Conservation (phyloP, 1,284 basidiomycete species). For the Apiotrichum gracile region DNA sequence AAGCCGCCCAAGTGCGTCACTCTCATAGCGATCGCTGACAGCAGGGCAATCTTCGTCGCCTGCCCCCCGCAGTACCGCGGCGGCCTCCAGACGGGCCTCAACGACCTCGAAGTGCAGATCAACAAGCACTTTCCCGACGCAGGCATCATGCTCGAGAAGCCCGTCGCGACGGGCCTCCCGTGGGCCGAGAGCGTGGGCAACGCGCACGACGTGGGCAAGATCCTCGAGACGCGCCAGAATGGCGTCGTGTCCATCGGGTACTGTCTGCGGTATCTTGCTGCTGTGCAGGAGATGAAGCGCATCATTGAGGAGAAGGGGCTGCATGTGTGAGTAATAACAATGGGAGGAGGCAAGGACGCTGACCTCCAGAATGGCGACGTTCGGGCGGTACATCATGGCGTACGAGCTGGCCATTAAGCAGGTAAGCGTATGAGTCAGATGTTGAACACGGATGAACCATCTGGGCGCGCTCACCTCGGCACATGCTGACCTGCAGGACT, state of each 20-base stretch:
- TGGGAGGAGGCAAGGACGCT: not conserved
- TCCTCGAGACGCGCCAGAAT: conserved; percentile 55
- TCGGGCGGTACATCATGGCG: conserved; percentile 50
- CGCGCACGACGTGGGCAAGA: conserved; percentile 58
- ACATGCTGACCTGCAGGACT: conserved; percentile 34
- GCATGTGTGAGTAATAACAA: conserved; percentile 39
- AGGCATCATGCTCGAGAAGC: conserved; percentile 84
- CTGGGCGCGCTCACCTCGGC: too few species aligned
- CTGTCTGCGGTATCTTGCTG: conserved; percentile 46
- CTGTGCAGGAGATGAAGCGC: conserved; percentile 52
- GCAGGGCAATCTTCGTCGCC: conserved; percentile 74
- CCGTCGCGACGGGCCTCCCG: conserved; percentile 49
- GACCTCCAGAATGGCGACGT: conserved; percentile 48
- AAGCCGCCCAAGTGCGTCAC: conserved; percentile 49
- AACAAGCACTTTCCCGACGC: conserved; percentile 78
- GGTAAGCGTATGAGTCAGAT: conserved; percentile 20
- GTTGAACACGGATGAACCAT: conserved; percentile 1
- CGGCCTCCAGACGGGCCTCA: conserved; percentile 56
- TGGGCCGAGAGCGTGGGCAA: conserved; percentile 45
- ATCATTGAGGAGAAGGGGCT: conserved; percentile 53
- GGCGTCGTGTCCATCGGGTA: conserved; percentile 54
- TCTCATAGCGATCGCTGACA: not conserved
- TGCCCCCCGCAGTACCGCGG: conserved; percentile 89
- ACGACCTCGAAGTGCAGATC: conserved; percentile 83
- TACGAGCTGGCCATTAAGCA: conserved; percentile 42